These are phyloP conservation scores for Cardiospermum halicacabum DNA, from an alignment of 345 rosid species.

Conservation along the genomic window DNA sequence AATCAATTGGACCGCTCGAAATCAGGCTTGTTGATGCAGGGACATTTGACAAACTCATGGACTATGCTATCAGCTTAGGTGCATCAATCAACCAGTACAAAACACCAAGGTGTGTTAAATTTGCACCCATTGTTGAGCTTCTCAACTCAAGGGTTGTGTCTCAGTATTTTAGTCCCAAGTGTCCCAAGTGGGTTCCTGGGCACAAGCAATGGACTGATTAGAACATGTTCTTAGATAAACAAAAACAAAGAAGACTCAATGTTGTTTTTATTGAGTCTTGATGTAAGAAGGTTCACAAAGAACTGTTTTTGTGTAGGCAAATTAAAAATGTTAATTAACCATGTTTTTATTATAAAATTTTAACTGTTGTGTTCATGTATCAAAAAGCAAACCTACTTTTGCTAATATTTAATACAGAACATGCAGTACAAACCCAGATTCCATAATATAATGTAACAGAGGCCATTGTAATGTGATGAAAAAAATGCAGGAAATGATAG, in stretches of 20 bases:
- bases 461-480: too few species aligned
- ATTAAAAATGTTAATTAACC: conserved; percentile 33
- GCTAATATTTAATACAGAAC: too few species aligned
- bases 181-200: conserved; percentile 92
- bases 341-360: conserved; percentile 18
- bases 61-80: conserved; percentile 85
- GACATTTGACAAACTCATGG: conserved; percentile 96
- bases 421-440: too few species aligned
- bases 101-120: conserved; percentile 95
- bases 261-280: conserved; percentile 11
- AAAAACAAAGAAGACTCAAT: conserved; percentile 11
- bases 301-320: conserved; percentile 38
- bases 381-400: conserved; percentile 31
- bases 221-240: not conserved
- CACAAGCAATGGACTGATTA: conserved; percentile 73
- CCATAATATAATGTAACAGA: too few species aligned
- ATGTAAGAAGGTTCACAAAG: conserved; percentile 16
- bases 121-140: conserved; percentile 85
- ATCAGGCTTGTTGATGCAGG: conserved; percentile 82
- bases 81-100: conserved; percentile 97
- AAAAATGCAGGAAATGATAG: conserved; percentile 34
- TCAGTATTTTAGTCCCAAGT: conserved; percentile 75
- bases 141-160: conserved; percentile 66
- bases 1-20: conserved; percentile 91
- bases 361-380: conserved; percentile 24